These are phyloP conservation scores for Rhizoctonia solani DNA, from an alignment of 1,284 basidiomycete genomes.

Conservation along the genomic window DNA sequence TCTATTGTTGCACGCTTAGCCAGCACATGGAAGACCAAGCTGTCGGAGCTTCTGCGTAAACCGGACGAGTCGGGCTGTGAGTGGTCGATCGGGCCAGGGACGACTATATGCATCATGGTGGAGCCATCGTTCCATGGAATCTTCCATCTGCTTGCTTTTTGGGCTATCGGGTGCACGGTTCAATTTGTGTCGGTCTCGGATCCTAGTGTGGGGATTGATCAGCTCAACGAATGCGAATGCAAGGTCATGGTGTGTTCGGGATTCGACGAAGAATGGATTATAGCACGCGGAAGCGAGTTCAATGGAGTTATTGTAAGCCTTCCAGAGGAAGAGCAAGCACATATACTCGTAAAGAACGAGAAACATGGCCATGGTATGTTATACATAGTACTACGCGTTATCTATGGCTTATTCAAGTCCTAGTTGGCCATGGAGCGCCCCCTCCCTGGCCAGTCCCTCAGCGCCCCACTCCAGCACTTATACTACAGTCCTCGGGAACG, in stretches of 20 bases:
- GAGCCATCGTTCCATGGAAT: neutral
- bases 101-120: constrained; percentile 7
- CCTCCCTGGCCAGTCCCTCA: neutral
- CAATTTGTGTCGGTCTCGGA: neutral
- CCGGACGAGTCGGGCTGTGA: neutral
- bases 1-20: constrained; percentile 5
- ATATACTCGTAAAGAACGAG: neutral
- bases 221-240: neutral
- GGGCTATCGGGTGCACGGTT: constrained; percentile 13
- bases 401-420: neutral
- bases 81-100: constrained; percentile 2
- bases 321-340: neutral
- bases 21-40: neutral
- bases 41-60: neutral
- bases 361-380: neutral
- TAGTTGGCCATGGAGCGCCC: neutral
- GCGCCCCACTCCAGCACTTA: neutral
- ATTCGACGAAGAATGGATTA: neutral
- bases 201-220: neutral
- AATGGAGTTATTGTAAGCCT: neutral
- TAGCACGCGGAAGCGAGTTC: neutral
- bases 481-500: neutral
- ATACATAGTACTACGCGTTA: neutral
- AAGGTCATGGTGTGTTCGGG: neutral
- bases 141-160: constrained; percentile 16